These are phyloP conservation scores for Pseudocohnilembus persalinus DNA, from an alignment of 169 alveolate species.

Conservation along the genomic window DNA sequence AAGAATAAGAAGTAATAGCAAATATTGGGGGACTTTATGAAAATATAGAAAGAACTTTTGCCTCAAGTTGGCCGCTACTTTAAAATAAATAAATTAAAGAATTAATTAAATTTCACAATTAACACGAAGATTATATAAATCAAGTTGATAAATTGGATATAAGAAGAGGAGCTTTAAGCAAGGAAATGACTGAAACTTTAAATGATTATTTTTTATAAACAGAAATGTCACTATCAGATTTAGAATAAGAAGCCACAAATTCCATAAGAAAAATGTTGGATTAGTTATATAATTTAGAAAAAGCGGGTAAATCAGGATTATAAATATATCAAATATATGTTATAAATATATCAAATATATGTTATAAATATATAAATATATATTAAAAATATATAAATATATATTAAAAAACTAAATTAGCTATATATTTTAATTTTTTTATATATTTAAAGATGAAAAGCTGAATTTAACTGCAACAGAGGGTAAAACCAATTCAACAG, in stretches of 20 bases:
- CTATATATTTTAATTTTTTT: no score
- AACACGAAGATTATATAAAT: neutral
- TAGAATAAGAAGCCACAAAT: slow-evolving; percentile 1
- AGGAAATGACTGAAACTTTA: slow-evolving; percentile 9
- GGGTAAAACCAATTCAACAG: no score
- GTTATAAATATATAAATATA: no score
- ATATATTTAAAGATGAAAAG: no score
- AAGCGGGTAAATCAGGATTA: neutral
- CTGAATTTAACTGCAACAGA: no score
- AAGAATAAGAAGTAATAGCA: slow-evolving; percentile 8
- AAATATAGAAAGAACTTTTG: slow-evolving; percentile 4
- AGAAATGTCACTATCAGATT: slow-evolving; percentile 9
- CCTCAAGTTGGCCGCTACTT: slow-evolving; percentile 2
- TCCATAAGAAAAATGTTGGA: neutral
- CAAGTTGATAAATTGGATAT: slow-evolving; percentile 9
- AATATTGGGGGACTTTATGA: slow-evolving; percentile 13
- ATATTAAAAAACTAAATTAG: no score
- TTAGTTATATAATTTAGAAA: neutral
- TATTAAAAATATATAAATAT: no score
- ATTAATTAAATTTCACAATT: slow-evolving; percentile 11
- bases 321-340: no score
- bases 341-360: no score
- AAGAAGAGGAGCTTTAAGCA: neutral
- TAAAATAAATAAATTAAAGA: neutral
- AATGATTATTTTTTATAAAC: neutral